Conservation (phyloP, 2,329 filamentous ascomycete species). For the Fusarium sambucinum region DNA sequence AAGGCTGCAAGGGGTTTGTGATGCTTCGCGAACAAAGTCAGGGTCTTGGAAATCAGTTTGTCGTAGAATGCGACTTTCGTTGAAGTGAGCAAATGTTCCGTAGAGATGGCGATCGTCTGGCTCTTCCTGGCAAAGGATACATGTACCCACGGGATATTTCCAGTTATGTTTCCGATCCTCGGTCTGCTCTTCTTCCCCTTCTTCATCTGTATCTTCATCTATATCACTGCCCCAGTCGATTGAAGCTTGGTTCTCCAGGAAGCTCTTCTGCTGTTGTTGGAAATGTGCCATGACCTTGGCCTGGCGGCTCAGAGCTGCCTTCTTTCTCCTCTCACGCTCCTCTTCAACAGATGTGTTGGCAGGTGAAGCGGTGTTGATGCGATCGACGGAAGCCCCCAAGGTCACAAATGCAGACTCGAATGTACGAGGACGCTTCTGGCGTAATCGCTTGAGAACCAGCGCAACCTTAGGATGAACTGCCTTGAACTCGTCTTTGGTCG, state of each 20-base stretch:
- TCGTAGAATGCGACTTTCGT: slow-evolving; percentile 85
- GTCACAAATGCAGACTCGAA: slow-evolving; percentile 76
- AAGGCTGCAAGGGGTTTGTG: slow-evolving; percentile 81
- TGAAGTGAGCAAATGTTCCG: slow-evolving; percentile 91
- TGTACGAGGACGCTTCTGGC: slow-evolving; percentile 79
- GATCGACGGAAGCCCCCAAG: slow-evolving; percentile 77
- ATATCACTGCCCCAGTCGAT: slow-evolving; percentile 87
- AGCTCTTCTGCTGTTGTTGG: slow-evolving; percentile 96
- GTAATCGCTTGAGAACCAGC: slow-evolving; percentile 85
- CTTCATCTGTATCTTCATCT: slow-evolving; percentile 79
- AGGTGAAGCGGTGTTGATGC: slow-evolving; percentile 86
- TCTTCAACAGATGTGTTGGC: slow-evolving; percentile 75
- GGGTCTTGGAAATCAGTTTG: slow-evolving; percentile 86
- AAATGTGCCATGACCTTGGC: slow-evolving; percentile 98
- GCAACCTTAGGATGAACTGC: slow-evolving; percentile 86
- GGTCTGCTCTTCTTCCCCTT: slow-evolving; percentile 70
- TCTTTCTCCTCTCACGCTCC: slow-evolving; percentile 87
- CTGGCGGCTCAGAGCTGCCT: slow-evolving; percentile 88
- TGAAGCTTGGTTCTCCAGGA: slow-evolving; percentile 87
- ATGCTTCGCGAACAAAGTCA: slow-evolving; percentile 86
- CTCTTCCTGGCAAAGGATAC: slow-evolving; percentile 96
- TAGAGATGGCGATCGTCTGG: slow-evolving; percentile 90
- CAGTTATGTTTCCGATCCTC: slow-evolving; percentile 76
- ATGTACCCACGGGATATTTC: slow-evolving; percentile 93
- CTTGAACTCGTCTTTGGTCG: slow-evolving; percentile 79